These are phyloP conservation scores for Umbilicaria muhlenbergii DNA, from an alignment of 495 filamentous ascomycete species.

Conservation along the genomic window DNA sequence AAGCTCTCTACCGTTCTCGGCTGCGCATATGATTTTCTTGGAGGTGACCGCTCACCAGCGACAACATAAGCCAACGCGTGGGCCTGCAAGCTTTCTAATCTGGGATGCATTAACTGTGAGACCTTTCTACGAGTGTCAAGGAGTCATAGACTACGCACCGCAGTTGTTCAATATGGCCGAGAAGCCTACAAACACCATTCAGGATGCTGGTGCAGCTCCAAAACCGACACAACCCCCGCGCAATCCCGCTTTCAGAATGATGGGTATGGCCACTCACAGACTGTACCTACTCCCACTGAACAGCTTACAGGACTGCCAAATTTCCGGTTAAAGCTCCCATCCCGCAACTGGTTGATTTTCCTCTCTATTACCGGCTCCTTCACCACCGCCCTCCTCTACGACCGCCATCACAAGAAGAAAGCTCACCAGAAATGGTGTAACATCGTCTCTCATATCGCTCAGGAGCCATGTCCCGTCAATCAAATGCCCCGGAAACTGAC, in stretches of 20 bases:
- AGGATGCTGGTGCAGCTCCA: conserved; percentile 22
- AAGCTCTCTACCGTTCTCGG: too few species aligned
- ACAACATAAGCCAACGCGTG: too few species aligned
- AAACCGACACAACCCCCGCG: conserved; percentile 20
- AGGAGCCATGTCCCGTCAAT: conserved; percentile 53
- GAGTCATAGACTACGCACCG: too few species aligned
- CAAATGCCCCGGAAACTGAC: conserved; percentile 73
- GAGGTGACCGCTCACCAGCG: too few species aligned
- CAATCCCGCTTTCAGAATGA: conserved; percentile 59
- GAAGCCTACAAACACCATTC: too few species aligned
- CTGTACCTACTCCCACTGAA: not conserved
- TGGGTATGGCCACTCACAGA: conserved; percentile 32
- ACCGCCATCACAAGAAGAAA: conserved; percentile 73
- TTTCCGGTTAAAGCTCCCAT: conserved; percentile 72
- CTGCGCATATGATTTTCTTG: too few species aligned
- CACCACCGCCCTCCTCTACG: conserved; percentile 66
- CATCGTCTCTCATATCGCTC: conserved; percentile 71
- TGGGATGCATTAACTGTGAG: too few species aligned
- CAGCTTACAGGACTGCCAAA: conserved; percentile 46
- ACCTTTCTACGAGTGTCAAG: too few species aligned
- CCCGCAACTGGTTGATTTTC: conserved; percentile 96
- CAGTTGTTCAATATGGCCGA: too few species aligned
- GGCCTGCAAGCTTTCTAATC: too few species aligned
- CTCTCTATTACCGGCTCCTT: conserved; percentile 62
- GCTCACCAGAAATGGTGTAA: conserved; percentile 74